Base-by-base conservation (phyloP, 441 rosid genomes). In the Hura crepitans region DNA sequence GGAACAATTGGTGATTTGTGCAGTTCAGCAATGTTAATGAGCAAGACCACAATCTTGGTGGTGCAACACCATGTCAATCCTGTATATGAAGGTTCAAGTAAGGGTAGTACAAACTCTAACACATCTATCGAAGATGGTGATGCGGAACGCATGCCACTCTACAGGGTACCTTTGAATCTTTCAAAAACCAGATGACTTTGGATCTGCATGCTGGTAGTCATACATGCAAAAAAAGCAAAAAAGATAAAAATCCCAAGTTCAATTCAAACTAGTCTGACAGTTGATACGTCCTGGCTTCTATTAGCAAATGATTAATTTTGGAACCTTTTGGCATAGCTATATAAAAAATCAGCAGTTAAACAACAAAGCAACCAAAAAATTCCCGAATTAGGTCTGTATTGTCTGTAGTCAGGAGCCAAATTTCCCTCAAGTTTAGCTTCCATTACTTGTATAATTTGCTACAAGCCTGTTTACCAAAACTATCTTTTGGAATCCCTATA, bases 21-120 rank as follows among this genome's bases (percentile, higher is more conserved):
- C 50, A 78, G 71, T 46, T 51, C 76, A 6, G 22, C 62, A 27
- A 33, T 61, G 33, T 57, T 65, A 55, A 72, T 75, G 79, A 76
- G 77, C 4, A 72, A 72, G 54, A 65, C 78, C 30, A 74, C 86
- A n/a, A 74, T 84, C 30, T 74, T 87, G 80, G 84, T 75, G 59
- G 85, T 81, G 56, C 79, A 72, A 62, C 86, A 81, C 31, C 81
- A 81, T 42, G 25, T 17, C 31, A 51, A 66, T 45, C 6, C 25
- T 42, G 45, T 6, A 17, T 22, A 60, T 51, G 62, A 25, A 28
- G 47, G 37, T 50, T 12, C 17, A 13, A 11, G 7, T 51, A 58
- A 33, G 50, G 51, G 33, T 13, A 50, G 18, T 49, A 54, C 23
- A 42, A 14, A 12, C 57, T 28, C 17, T 39, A 58, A 25, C 17